Evolutionary conservation across 139 green algal genomes (phyloP), one percentile per base, ranked within the genome.

Genomic region (Helicosporidium sp.): DNA sequence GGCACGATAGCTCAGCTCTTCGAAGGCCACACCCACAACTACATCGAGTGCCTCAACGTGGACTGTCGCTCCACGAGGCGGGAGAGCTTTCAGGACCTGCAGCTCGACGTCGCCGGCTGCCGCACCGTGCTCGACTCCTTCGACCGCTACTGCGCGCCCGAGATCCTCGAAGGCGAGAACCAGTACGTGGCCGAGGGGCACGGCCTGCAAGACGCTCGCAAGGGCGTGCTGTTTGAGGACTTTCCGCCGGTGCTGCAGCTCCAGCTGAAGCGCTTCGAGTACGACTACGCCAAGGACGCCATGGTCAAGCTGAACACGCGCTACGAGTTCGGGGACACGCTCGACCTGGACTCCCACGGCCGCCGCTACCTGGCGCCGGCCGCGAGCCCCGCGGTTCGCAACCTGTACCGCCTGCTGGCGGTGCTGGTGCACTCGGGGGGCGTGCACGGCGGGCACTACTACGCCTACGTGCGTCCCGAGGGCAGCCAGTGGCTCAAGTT

Each of bases 191-290:
- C 84, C 12, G 88, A 97, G 39, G 65, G 71, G 19, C 68, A 81
- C 44, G 88, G 88, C 19, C 3, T 47, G 41, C 81, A 94, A 76
- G 85, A 95, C 54, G 87, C 87, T 4, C 54, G 64, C 31, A 93
- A 91, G 58, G 81, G 85, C 28, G 76, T 93, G 23, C 54, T 85
- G 45, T 97, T 97, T 58, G 66, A 90, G 13, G 44, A 52, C 46
- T 79, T 96, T 23, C 87, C 88, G 6, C 87, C 85, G 8, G 80
- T 96, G 48, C 72, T 98, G 40, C 76, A 93, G 68, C 72, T 98
- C 45, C 88, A 98, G 54, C 74, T 98, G 23, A 94, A 92, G 68
- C 79, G 88, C 25, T 98, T 96, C 61, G 85, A 95, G 55, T 98
- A 94, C 57, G 89, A 98, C 58, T 89, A 77, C 31, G 51, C 77